Conservation (phyloP, 345 rosid species). For the Eucalyptus cloeziana region DNA sequence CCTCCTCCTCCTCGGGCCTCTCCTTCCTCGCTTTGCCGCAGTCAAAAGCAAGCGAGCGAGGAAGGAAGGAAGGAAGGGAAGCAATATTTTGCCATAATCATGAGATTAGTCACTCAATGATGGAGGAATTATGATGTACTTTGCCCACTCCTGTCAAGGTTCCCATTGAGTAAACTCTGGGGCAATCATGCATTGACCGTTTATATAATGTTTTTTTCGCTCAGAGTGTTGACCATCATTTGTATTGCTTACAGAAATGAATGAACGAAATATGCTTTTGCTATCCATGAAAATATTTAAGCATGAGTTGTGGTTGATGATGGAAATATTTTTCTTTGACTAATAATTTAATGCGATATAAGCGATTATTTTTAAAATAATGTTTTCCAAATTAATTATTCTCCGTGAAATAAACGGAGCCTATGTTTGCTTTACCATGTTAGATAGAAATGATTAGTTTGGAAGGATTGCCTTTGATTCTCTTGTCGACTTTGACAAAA, state of each 20-base stretch:
- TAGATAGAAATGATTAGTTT: not conserved
- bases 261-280: rapidly evolving
- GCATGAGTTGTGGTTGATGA: rapidly evolving
- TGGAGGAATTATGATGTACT: not conserved
- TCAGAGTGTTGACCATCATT: not conserved
- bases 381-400: not conserved
- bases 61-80: no score
- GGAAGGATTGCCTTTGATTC: not conserved
- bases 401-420: rapidly evolving
- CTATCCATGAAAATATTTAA: not conserved
- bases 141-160: not conserved
- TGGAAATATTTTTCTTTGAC: not conserved
- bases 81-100: not conserved
- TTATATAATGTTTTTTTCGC: no score
- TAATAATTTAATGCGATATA: not conserved
- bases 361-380: not conserved
- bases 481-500: not conserved
- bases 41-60: not conserved
- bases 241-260: not conserved
- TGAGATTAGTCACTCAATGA: not conserved
- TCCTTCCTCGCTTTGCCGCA: not conserved
- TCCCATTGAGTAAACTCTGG: not conserved
- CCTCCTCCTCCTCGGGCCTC: not conserved
- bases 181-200: not conserved
- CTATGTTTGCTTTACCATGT: not conserved